These are phyloP conservation scores for Musa troglodytarum DNA, from an alignment of 176 grass and related monocot species.

Conservation along the genomic window DNA sequence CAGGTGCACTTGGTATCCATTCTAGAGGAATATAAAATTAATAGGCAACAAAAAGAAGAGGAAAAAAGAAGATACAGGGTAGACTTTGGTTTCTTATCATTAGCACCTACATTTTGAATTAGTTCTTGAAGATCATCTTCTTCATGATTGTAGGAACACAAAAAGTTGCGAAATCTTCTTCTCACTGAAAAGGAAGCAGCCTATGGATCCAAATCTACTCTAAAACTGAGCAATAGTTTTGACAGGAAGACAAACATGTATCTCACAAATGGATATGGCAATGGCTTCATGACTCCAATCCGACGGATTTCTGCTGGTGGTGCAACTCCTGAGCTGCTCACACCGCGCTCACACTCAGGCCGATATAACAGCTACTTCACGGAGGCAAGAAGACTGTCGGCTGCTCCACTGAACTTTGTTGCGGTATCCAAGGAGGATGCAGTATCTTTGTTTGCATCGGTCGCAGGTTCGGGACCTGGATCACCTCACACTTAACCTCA, in stretches of 20 bases:
- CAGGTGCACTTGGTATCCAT: slow-evolving; percentile 81
- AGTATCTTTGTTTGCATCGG: too few species aligned
- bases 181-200: slow-evolving; percentile 72
- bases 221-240: slow-evolving; percentile 47
- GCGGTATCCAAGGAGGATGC: too few species aligned
- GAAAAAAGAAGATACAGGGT: slow-evolving; percentile 60
- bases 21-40: slow-evolving; percentile 90
- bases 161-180: slow-evolving; percentile 70
- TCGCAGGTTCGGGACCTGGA: too few species aligned
- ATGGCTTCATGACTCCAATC: slow-evolving; percentile 75
- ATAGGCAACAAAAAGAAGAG: slow-evolving; percentile 73
- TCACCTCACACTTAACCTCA: too few species aligned
- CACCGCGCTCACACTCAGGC: slow-evolving; percentile 64
- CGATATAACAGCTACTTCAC: slow-evolving; percentile 57
- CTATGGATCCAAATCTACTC: slow-evolving; percentile 69
- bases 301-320: slow-evolving; percentile 46
- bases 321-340: slow-evolving; percentile 69
- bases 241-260: slow-evolving; percentile 38
- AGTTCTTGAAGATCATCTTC: not conserved
- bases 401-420: too few species aligned
- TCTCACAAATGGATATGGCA: slow-evolving; percentile 41
- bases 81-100: not conserved
- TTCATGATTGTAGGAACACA: slow-evolving; percentile 51
- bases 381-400: slow-evolving; percentile 26
- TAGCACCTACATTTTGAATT: not conserved